phyloP scores from a whole-genome alignment of 176 grass and related monocot genomes.

The Carex myosuroides region DNA sequence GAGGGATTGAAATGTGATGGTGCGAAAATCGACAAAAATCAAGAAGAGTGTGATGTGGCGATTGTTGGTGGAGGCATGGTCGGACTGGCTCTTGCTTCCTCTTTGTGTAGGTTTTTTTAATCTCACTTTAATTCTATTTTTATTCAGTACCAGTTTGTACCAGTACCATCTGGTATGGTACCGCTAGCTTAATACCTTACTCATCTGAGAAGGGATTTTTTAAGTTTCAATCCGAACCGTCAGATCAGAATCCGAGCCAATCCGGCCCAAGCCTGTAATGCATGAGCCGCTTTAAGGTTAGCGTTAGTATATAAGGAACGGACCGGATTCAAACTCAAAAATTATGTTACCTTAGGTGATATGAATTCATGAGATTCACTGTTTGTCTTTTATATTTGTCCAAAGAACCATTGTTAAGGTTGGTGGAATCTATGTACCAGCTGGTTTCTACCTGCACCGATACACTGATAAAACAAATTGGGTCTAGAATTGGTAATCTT shows the following conservation, averaged over 20 bases:
- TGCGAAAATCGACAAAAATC: background rate
- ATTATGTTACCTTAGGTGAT: no score
- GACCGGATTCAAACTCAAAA: no score
- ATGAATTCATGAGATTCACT: background rate
- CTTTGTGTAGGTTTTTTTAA: constrained; percentile 79
- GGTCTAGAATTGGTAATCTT: background rate
- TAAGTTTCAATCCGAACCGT: no score
- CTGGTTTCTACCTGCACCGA: background rate
- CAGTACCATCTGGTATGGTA: background rate
- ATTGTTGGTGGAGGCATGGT: constrained; percentile 97
- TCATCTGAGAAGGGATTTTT: no score
- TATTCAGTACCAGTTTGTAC: background rate
- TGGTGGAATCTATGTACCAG: background rate
- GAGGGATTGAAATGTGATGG: constrained; percentile 13
- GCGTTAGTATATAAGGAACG: no score
- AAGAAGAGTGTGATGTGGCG: constrained; percentile 53
- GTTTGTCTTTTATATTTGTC: background rate
- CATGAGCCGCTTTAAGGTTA: no score
- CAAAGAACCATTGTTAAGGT: background rate
- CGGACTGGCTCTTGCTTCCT: constrained; percentile 75
- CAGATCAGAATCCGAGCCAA: no score
- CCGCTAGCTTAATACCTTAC: background rate
- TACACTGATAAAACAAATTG: background rate
- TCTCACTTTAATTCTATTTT: background rate
- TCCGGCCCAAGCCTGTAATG: no score